A percentile compares a stretch with the other conserved stretches of the same genome.
phyloP scores from a whole-genome alignment of 805 yeast species.

The Wickerhamia fluorescens region DNA sequence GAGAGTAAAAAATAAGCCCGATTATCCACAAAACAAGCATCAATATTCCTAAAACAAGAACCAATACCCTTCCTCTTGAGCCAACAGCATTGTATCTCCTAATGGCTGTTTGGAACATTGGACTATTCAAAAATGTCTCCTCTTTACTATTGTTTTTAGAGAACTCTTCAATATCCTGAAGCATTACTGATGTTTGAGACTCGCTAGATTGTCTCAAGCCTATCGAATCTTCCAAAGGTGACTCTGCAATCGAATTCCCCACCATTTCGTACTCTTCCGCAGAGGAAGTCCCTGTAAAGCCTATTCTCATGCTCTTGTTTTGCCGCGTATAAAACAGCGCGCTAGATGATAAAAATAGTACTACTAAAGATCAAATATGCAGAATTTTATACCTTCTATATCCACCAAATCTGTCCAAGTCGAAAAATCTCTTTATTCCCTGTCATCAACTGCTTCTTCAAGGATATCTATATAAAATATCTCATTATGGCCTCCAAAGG shows the following conservation, averaged over 20 bases:
- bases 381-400: too few species aligned
- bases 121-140: conserved; percentile 17
- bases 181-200: conserved; percentile 17
- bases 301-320: too few species aligned
- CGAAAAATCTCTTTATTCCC: too few species aligned
- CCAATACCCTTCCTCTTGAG: conserved; percentile 3
- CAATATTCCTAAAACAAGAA: conserved; percentile 2
- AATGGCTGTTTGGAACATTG: conserved; percentile 16
- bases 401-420: too few species aligned
- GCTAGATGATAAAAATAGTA: too few species aligned
- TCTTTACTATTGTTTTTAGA: conserved; percentile 5
- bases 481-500: too few species aligned
- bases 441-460: too few species aligned
- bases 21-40: conserved; percentile 18
- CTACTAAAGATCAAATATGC: too few species aligned
- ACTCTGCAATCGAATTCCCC: conserved; percentile 9
- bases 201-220: conserved; percentile 1
- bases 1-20: conserved; percentile 22
- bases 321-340: too few species aligned
- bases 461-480: too few species aligned
- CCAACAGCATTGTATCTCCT: conserved; percentile 9
- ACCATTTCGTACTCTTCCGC: conserved; percentile 15
- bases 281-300: too few species aligned
- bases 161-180: conserved; percentile 21
- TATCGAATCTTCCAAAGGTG: conserved; percentile 1